A percentile compares a stretch with the other conserved stretches of the same genome.
Conservation (phyloP, 148 eudicot genomes). For the Tetragonia tetragonoides region DNA sequence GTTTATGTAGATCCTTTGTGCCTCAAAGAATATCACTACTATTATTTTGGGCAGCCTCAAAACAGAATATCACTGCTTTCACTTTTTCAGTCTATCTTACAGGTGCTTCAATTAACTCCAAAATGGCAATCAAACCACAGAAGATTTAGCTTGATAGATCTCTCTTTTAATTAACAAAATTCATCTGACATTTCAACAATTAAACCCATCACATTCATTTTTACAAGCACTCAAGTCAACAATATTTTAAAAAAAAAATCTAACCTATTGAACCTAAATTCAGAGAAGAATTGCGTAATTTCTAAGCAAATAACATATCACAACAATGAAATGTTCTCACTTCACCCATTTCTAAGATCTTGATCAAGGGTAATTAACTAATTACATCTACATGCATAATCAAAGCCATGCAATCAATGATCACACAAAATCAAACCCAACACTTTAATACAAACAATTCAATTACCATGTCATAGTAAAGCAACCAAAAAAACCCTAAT, state of each 20-base stretch:
- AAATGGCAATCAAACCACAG: too few species aligned
- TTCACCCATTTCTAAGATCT: not conserved
- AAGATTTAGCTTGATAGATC: too few species aligned
- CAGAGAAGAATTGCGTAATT: not conserved
- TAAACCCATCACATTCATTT: too few species aligned
- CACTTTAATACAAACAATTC: not conserved
- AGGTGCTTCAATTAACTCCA: too few species aligned
- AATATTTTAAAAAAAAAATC: too few species aligned
- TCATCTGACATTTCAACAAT: too few species aligned
- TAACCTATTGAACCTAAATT: too few species aligned
- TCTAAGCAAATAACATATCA: not conserved
- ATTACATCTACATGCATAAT: not conserved
- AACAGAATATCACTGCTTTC: not conserved
- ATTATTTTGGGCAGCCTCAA: not conserved
- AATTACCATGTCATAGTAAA: not conserved
- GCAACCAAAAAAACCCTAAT: not conserved
- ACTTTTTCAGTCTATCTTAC: not conserved
- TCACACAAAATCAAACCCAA: not conserved
- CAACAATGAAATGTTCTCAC: not conserved
- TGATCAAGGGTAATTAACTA: not conserved
- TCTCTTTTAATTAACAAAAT: too few species aligned
- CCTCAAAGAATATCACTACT: too few species aligned
- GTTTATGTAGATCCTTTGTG: too few species aligned
- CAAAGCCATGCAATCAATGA: not conserved
- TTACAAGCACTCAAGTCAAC: too few species aligned